Percentiles rank a stretch among this genome's conserved stretches.
These are phyloP conservation scores for Chlamydomonas sp. DNA, from an alignment of 139 green algal species.

Conservation along the genomic window DNA sequence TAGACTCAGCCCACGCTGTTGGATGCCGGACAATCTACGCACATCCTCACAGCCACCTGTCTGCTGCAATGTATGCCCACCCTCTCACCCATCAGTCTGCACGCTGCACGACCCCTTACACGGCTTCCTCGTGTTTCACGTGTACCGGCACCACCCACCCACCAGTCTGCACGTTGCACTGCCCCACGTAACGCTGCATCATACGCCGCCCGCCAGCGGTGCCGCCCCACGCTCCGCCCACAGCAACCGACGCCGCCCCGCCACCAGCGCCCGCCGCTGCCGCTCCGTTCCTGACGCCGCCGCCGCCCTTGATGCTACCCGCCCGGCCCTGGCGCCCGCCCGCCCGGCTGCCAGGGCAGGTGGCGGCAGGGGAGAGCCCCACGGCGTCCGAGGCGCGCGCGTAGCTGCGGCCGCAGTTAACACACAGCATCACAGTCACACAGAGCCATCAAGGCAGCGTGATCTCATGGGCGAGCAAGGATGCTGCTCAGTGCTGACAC, in stretches of 20 bases:
- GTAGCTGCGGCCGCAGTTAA: constrained; percentile 2
- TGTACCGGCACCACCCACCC: neutral
- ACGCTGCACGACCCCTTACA: too few species aligned
- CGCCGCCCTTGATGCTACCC: neutral
- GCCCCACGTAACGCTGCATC: constrained; percentile 71
- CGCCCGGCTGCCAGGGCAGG: neutral
- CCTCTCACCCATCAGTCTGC: too few species aligned
- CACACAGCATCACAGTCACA: neutral
- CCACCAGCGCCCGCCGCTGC: too few species aligned
- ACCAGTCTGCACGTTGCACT: constrained; percentile 82
- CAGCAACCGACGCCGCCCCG: neutral
- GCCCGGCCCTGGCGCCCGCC: neutral
- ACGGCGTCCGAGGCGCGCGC: neutral
- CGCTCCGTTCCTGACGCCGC: neutral
- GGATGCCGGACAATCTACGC: too few species aligned
- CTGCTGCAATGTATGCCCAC: too few species aligned
- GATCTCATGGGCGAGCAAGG: too few species aligned
- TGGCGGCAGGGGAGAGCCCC: too few species aligned
- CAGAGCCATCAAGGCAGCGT: neutral
- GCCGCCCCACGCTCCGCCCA: constrained; percentile 36
- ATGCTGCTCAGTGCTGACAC: too few species aligned
- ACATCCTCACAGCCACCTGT: too few species aligned
- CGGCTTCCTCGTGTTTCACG: neutral
- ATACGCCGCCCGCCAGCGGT: constrained; percentile 49
- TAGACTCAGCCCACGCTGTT: too few species aligned